phyloP scores from a whole-genome alignment of 73 alveolate genomes.

The Paramecium primaurelia region DNA sequence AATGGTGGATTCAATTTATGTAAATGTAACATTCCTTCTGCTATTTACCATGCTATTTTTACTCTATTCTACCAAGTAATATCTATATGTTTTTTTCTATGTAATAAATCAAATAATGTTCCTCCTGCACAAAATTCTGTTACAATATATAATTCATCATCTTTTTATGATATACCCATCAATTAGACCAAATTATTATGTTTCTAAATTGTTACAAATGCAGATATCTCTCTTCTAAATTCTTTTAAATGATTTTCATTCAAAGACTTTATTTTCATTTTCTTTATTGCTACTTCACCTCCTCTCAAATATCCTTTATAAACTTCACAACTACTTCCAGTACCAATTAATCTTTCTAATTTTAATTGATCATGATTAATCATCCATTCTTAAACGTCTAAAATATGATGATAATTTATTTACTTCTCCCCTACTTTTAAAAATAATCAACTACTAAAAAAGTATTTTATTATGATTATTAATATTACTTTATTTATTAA shows the following conservation, averaged over 20 bases:
- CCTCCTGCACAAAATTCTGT: constrained; percentile 98
- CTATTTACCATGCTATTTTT: constrained; percentile 87
- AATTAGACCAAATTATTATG: constrained; percentile 90
- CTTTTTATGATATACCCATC: constrained; percentile 85
- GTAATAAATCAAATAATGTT: constrained; percentile 87
- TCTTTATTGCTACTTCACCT: constrained; percentile 94
- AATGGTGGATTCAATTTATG: constrained; percentile 88
- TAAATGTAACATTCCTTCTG: constrained; percentile 94
- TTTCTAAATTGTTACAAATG: constrained; percentile 71
- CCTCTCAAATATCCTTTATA: constrained; percentile 88
- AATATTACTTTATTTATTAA: neutral
- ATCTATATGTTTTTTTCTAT: constrained; percentile 72
- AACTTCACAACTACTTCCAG: constrained; percentile 78
- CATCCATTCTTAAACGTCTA: constrained; percentile 44
- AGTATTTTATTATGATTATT: neutral
- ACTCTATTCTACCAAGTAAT: constrained; percentile 86
- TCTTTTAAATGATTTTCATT: constrained; percentile 79
- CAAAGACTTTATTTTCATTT: constrained; percentile 69
- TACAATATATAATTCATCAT: constrained; percentile 73
- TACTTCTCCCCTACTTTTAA: neutral
- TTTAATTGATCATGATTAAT: constrained; percentile 13
- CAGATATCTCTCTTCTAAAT: constrained; percentile 88
- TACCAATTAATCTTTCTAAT: constrained; percentile 50
- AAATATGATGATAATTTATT: neutral
- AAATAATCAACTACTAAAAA: constrained; percentile 3